These are phyloP conservation scores for Neurospora intermedia DNA, from an alignment of 495 filamentous ascomycete species.

Conservation along the genomic window DNA sequence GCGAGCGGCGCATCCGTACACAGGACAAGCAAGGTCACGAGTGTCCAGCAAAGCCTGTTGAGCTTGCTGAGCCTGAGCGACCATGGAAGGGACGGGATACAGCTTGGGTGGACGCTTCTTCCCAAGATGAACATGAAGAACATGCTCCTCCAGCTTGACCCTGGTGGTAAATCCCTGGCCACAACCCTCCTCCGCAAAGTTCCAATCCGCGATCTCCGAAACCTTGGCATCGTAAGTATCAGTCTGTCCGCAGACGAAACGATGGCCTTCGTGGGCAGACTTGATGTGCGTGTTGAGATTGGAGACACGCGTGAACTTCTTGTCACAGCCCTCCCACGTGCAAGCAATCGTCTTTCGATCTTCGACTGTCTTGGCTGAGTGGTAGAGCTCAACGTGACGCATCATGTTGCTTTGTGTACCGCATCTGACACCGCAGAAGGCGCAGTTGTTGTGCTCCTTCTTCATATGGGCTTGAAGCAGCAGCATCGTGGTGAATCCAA, in stretches of 20 bases:
- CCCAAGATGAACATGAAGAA: slow-evolving; percentile 64
- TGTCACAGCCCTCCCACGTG: slow-evolving; percentile 51
- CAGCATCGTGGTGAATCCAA: slow-evolving; percentile 60
- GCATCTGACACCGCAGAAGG: slow-evolving; percentile 56
- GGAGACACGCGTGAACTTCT: slow-evolving; percentile 62
- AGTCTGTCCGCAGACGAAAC: slow-evolving; percentile 62
- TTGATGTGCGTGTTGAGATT: slow-evolving; percentile 73
- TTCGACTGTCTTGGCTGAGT: slow-evolving; percentile 49
- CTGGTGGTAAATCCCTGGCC: slow-evolving; percentile 58
- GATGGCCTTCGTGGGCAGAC: slow-evolving; percentile 57
- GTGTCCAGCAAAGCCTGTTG: slow-evolving; percentile 37
- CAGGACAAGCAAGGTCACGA: slow-evolving; percentile 46
- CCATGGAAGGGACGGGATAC: slow-evolving; percentile 20
- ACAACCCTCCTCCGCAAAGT: slow-evolving; percentile 51
- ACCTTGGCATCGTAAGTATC: slow-evolving; percentile 44
- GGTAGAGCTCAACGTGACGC: slow-evolving; percentile 58
- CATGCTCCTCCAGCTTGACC: slow-evolving; percentile 67
- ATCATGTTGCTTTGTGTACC: slow-evolving; percentile 50
- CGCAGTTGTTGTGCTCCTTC: slow-evolving; percentile 60
- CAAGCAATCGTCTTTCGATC: slow-evolving; percentile 55
- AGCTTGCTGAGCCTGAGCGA: background rate
- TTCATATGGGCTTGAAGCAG: slow-evolving; percentile 62
- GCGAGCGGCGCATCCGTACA: slow-evolving; percentile 41
- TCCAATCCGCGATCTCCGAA: slow-evolving; percentile 49
- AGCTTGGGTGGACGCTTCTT: slow-evolving; percentile 32